A percentile compares a stretch with the other conserved stretches of the same genome.
These are phyloP conservation scores for Phytopythium cucurbitacearum DNA, from an alignment of 352 stramenopile species.

Conservation along the genomic window DNA sequence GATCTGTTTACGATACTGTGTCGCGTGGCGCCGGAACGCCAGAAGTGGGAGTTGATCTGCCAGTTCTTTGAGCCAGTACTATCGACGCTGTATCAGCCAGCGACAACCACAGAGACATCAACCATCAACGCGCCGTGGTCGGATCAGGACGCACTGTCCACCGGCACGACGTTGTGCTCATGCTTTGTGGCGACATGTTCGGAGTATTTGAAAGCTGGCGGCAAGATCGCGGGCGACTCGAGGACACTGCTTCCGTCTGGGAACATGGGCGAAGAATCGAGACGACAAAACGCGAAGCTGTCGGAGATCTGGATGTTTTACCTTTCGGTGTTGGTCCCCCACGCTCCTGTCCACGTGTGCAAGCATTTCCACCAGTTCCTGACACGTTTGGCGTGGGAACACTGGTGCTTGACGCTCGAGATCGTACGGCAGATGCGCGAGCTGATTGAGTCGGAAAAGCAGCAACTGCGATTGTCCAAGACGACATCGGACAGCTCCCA, in stretches of 20 bases:
- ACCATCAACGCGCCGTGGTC: slow-evolving; percentile 65
- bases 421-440: slow-evolving; percentile 85
- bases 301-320: slow-evolving; percentile 84
- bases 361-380: slow-evolving; percentile 82
- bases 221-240: neutral
- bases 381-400: slow-evolving; percentile 74
- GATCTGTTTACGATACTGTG: slow-evolving; percentile 76
- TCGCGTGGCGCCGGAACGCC: slow-evolving; percentile 43
- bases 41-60: slow-evolving; percentile 68
- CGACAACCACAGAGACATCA: slow-evolving; percentile 63
- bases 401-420: slow-evolving; percentile 79
- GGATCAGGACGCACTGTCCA: slow-evolving; percentile 67
- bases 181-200: slow-evolving; percentile 76
- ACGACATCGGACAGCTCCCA: slow-evolving; percentile 16
- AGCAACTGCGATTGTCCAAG: slow-evolving; percentile 30
- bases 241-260: neutral
- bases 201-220: slow-evolving; percentile 49
- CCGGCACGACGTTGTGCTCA: slow-evolving; percentile 70
- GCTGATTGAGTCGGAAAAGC: slow-evolving; percentile 56
- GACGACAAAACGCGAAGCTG: slow-evolving; percentile 37
- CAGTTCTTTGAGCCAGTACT: slow-evolving; percentile 78
- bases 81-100: slow-evolving; percentile 74
- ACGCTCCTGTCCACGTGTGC: slow-evolving; percentile 71
- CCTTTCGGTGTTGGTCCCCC: slow-evolving; percentile 58
- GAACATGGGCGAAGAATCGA: slow-evolving; percentile 1